Evolutionary conservation across 106 monocot species (phyloP), one percentile per base, ranked within the genome.

Genomic region (Posidonia australis): DNA sequence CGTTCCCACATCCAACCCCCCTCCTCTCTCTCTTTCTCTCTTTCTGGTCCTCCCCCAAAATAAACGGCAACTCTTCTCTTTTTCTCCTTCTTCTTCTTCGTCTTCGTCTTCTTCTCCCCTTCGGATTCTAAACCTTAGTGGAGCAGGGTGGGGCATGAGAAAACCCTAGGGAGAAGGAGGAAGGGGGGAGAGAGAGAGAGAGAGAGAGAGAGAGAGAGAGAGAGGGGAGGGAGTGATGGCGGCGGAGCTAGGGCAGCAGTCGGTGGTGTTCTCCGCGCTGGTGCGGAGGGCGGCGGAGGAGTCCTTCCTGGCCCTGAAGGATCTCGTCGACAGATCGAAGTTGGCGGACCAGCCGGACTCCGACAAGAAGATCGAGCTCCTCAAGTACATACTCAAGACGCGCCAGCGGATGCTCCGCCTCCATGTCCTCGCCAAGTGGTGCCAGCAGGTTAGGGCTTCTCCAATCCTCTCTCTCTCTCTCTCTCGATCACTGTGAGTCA

Each of bases 401-500:
- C 77, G 84, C 51, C 96, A 96, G 78, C 90, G 96, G 54, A 96
- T 96, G 86, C 90, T 96, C 54, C 77, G 96, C 13, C 83, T 96
- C 53, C 84, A 90, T 46, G 96, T 96, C 9, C 96, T 96, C 30
- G 84, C 96, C 70, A 96, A 96, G 67, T 96, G 96, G 96, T 96
- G 96, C 76, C 84, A 90, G 62, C 96, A 96, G 96, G 96, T 90
- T 29, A 70, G 77, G 48, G 24, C 23, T 67, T 53, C 3, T 24
- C 14, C 5, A 4, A 49, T n/a, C 24, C 13, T 14, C 28, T 29
- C 10, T 26, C 56, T 0, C 26, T 56, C 26, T 10, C 10, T 24
- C 20, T 21, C 53, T 54, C 22, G 17, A 13, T 26, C 23, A 12
- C 24, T 56, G 20, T 36, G 36, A 7, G 7, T 36, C 7, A 7